These are phyloP conservation scores for Leishmania gerbilli DNA, from an alignment of 208 protist species.

Conservation along the genomic window DNA sequence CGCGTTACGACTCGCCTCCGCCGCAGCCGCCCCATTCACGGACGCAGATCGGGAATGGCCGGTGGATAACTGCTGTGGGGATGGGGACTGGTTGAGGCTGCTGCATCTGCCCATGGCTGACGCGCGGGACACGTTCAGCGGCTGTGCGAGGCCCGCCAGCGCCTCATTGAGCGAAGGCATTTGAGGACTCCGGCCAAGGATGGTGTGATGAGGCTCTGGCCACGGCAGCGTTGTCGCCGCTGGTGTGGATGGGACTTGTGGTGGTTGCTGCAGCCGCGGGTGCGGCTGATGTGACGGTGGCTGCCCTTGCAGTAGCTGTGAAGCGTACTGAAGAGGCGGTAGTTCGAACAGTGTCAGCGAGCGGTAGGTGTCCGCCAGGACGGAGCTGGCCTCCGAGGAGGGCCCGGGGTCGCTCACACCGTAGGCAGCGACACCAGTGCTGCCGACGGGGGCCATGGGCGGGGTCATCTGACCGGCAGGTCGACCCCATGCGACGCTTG, in stretches of 20 bases:
- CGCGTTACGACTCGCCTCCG: conserved; percentile 1
- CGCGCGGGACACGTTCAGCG: neutral
- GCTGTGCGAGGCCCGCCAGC: neutral
- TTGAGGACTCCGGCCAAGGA: neutral
- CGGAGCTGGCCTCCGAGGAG: neutral
- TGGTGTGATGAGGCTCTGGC: neutral
- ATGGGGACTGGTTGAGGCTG: neutral
- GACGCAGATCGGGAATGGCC: neutral
- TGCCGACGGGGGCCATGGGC: neutral
- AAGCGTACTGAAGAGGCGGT: neutral
- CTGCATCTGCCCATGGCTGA: neutral
- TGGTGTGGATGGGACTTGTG: neutral
- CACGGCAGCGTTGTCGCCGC: neutral
- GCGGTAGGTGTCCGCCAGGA: conserved; percentile 15
- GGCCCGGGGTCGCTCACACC: neutral
- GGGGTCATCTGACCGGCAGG: neutral
- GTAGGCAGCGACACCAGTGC: neutral
- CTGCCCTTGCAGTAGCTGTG: neutral
- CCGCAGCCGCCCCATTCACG: neutral
- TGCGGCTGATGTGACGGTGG: neutral
- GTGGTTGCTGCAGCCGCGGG: neutral
- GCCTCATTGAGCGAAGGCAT: neutral
- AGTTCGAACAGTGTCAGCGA: conserved; percentile 17
- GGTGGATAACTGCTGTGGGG: neutral
- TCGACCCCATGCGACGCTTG: neutral